phyloP scores from a whole-genome alignment of 257 asterid species.

The Cruciata laevipes region DNA sequence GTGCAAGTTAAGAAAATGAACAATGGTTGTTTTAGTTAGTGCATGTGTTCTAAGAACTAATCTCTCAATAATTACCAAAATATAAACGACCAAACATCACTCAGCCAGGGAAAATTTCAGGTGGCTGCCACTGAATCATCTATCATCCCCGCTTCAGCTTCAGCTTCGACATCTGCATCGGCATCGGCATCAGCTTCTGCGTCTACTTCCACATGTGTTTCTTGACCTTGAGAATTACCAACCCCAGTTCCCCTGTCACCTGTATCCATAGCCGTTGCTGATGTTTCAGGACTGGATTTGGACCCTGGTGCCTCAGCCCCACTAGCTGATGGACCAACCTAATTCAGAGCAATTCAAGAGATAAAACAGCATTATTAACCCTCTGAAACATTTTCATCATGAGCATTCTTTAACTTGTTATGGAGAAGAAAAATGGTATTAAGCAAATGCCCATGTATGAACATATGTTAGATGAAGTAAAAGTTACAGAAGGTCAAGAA shows the following conservation, averaged over 20 bases:
- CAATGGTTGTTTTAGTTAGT: background rate
- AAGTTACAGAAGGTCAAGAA: background rate
- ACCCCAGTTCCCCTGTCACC: constrained; percentile 46
- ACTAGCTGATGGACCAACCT: constrained; percentile 46
- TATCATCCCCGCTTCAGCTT: constrained; percentile 32
- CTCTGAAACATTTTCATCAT: no score
- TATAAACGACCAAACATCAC: background rate
- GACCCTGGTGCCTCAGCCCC: constrained; percentile 54
- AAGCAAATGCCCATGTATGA: background rate
- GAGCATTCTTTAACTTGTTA: background rate
- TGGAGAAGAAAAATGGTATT: background rate
- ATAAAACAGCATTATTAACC: background rate
- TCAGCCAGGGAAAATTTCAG: background rate
- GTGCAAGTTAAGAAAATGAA: background rate
- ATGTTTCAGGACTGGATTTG: constrained; percentile 44
- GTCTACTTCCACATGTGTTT: constrained; percentile 55
- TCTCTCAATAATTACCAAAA: background rate
- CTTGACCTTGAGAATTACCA: constrained; percentile 45
- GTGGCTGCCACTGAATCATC: constrained; percentile 26
- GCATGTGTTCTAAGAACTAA: background rate
- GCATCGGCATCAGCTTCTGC: constrained; percentile 29
- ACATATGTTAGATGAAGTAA: background rate
- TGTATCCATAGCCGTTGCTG: constrained; percentile 40
- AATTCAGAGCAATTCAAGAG: background rate
- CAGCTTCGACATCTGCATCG: constrained; percentile 28